Conservation (phyloP, 495 filamentous ascomycete genomes). For the Rhypophila decipiens region DNA sequence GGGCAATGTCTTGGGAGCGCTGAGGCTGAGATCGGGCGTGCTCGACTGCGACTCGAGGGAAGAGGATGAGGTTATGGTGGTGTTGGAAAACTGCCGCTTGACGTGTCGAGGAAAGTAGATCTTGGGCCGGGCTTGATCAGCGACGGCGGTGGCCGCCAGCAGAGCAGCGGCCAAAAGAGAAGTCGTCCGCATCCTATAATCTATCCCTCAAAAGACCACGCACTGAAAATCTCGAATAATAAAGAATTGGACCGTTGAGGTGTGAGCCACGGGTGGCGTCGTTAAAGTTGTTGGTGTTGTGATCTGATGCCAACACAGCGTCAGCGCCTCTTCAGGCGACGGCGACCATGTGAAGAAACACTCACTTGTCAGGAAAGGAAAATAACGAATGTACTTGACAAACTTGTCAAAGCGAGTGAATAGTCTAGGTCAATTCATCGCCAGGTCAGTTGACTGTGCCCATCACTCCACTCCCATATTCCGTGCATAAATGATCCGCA, state of each 20-base stretch:
- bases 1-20: background rate
- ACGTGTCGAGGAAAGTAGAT: constrained; percentile 56
- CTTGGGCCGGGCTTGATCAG: constrained; percentile 39
- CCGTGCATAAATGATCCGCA: constrained; percentile 30
- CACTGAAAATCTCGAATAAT: constrained; percentile 1
- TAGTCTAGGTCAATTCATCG: constrained; percentile 33
- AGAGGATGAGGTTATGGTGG: constrained; percentile 30
- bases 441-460: constrained; percentile 19
- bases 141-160: constrained; percentile 45
- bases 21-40: constrained; percentile 8
- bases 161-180: constrained; percentile 46
- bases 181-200: constrained; percentile 40
- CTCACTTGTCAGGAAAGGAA: constrained; percentile 47
- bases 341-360: constrained; percentile 8
- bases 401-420: constrained; percentile 54
- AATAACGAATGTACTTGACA: constrained; percentile 63
- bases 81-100: constrained; percentile 49
- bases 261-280: background rate
- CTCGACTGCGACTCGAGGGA: constrained; percentile 15
- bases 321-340: constrained; percentile 23
- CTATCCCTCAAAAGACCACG: constrained; percentile 12
- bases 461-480: background rate
- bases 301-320: constrained; percentile 21
- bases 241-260: background rate
- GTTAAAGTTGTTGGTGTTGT: background rate